Evolutionary conservation across 2,329 filamentous ascomycete genomes (phyloP), one percentile per base, ranked within the genome.

Genomic region (Trichoderma endophyticum): DNA sequence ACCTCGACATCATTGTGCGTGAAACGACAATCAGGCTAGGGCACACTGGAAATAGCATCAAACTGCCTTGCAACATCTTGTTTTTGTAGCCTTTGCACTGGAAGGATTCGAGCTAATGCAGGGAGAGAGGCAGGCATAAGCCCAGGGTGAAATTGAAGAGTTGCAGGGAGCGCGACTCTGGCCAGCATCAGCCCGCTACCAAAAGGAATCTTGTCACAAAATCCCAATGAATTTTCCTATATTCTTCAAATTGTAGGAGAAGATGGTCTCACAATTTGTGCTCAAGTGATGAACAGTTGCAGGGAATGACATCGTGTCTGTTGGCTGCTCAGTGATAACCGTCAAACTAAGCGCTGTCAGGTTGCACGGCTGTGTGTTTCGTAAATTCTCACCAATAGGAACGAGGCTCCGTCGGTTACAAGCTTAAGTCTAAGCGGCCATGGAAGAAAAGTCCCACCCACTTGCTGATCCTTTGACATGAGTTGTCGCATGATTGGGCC

Each of bases 91-190:
- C 32, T 43, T 39, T 65, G 26, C 11, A 21, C 54, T 12, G 11
- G 48, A 66, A 66, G 63, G 63, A 66, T 56, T 66, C 30, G 28
- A 66, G 48, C 63, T 66, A 66, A 66, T 66, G 63, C 63, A 66
- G 48, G 63, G 63, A 66, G 63, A 66, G 63, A 12, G 63, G 14
- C 28, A 26, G 28, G 48, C 63, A 36, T 56, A 34, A 14, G 30
- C 15, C 0, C 26, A 66, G 30, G 63, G 39, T 24, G 6, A 32
- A 34, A 26, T 51, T 24, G 15, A 15, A 26, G 9, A 28, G 15
- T 48, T 6, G 24, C 59, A 15, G 59, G 26, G 60, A 43, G 9
- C 8, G 60, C 1, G 24, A 18, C 2, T 34, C n/a, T 43, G 1
- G 9, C 18, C 28, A 24, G 32, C 48, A 14, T 36, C 62, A 54